phyloP scores from a whole-genome alignment of 139 green algal species.

The Coccomyxa sp. region DNA sequence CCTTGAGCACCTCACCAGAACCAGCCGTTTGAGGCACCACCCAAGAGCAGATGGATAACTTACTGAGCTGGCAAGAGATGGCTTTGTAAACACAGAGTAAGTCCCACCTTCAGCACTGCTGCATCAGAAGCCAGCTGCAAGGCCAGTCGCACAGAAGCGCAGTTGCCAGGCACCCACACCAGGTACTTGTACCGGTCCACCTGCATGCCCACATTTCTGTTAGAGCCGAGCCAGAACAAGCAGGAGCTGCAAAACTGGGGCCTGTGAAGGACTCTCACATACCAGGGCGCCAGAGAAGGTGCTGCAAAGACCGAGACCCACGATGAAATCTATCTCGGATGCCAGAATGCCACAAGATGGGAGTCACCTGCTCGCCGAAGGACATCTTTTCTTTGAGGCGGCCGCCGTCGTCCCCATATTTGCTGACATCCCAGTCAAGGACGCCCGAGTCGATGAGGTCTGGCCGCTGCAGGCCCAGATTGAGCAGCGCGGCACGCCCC shows the following conservation, averaged over 20 bases:
- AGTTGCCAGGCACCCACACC: slow-evolving; percentile 20
- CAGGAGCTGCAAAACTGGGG: too few species aligned
- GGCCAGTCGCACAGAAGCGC: slow-evolving; percentile 18
- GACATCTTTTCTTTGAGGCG: slow-evolving; percentile 7
- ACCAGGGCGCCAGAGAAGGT: too few species aligned
- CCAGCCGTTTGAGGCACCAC: too few species aligned
- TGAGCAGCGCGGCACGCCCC: not conserved
- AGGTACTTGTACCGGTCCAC: slow-evolving; percentile 18
- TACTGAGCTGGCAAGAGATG: too few species aligned
- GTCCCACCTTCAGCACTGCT: slow-evolving; percentile 9
- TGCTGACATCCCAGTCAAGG: slow-evolving; percentile 2
- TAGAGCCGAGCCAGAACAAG: not conserved
- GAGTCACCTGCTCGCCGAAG: slow-evolving; percentile 10
- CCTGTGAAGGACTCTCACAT: too few species aligned
- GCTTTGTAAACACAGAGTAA: too few species aligned
- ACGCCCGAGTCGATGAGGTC: slow-evolving; percentile 10
- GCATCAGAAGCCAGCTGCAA: slow-evolving; percentile 18
- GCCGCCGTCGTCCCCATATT: slow-evolving; percentile 3
- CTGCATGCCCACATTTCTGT: not conserved
- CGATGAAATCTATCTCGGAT: too few species aligned
- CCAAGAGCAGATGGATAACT: too few species aligned
- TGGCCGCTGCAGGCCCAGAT: not conserved
- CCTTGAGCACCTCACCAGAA: too few species aligned
- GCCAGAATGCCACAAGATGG: too few species aligned
- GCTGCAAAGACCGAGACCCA: too few species aligned